These are phyloP conservation scores for Fusarium sterilihyphosum DNA, from an alignment of 2,329 filamentous ascomycete species.

Conservation along the genomic window DNA sequence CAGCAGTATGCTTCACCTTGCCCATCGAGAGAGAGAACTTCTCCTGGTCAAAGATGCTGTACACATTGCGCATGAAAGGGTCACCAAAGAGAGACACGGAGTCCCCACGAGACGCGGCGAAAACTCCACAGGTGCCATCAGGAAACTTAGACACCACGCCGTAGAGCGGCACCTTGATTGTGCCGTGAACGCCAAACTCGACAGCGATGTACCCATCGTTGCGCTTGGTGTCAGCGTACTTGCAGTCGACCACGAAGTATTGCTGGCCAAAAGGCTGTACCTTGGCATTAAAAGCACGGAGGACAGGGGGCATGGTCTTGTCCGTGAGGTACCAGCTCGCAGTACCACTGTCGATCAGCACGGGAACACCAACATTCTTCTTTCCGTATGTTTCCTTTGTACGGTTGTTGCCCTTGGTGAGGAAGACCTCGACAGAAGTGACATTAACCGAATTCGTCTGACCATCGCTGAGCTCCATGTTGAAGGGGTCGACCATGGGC, in stretches of 20 bases:
- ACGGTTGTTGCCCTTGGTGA: not conserved
- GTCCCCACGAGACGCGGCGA: not conserved
- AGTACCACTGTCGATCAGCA: not conserved
- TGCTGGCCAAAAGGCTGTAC: not conserved
- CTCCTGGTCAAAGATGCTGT: slow-evolving; percentile 7
- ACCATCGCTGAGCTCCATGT: fast-evolving
- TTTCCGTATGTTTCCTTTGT: not conserved
- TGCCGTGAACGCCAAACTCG: not conserved
- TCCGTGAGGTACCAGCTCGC: not conserved
- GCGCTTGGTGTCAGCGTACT: not conserved
- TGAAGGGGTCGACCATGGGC: not conserved
- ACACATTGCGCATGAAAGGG: not conserved
- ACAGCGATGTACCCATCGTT: not conserved
- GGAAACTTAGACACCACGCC: not conserved
- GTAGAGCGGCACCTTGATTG: not conserved
- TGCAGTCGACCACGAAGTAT: not conserved
- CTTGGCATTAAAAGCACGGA: not conserved
- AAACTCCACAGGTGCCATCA: not conserved
- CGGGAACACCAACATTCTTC: not conserved
- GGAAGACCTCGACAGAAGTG: not conserved
- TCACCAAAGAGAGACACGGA: not conserved
- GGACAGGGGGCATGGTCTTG: not conserved
- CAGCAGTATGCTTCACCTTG: not conserved
- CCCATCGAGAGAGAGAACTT: not conserved
- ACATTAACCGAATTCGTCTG: not conserved